Percentiles rank a stretch among this genome's conserved stretches.
Conservation (phyloP, 2,329 filamentous ascomycete genomes). For the Colletotrichum tabaci region DNA sequence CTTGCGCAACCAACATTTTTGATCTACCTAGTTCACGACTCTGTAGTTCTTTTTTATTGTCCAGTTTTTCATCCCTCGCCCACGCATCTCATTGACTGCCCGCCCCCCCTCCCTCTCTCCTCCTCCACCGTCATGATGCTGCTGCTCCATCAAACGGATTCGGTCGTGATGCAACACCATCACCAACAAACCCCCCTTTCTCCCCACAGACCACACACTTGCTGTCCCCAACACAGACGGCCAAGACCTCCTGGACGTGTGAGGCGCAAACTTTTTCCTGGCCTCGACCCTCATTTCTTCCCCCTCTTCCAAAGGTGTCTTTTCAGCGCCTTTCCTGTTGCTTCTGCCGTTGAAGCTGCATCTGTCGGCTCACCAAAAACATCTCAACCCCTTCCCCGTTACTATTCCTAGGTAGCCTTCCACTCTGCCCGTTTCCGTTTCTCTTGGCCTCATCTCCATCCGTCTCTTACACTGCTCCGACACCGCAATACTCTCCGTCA, state of each 20-base stretch:
- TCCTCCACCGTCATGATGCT: not conserved
- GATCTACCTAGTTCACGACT: not conserved
- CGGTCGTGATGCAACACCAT: constrained; percentile 18
- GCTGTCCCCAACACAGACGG: constrained; percentile 35
- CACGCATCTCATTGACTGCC: not conserved
- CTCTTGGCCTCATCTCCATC: constrained; percentile 26
- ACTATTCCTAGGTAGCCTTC: constrained; percentile 36
- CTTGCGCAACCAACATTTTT: not conserved
- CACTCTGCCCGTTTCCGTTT: constrained; percentile 9
- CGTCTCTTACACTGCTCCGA: constrained; percentile 33
- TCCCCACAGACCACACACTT: constrained; percentile 14
- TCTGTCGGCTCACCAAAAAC: not conserved
- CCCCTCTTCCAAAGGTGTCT: not conserved
- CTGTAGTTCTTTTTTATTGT: not conserved
- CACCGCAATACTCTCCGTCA: not conserved
- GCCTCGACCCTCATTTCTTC: not conserved
- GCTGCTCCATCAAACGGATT: not conserved
- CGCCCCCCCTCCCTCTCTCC: too few relatives aligned
- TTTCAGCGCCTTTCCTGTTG: constrained; percentile 13
- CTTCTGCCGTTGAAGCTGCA: not conserved
- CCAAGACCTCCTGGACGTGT: constrained; percentile 33
- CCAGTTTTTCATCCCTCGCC: too few relatives aligned
- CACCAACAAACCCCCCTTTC: not conserved
- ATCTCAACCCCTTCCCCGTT: constrained; percentile 17
- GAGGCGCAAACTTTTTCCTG: constrained; percentile 20